Evolutionary conservation across 805 yeast genomes (phyloP).

Genomic region (Naumovozyma castellii): DNA sequence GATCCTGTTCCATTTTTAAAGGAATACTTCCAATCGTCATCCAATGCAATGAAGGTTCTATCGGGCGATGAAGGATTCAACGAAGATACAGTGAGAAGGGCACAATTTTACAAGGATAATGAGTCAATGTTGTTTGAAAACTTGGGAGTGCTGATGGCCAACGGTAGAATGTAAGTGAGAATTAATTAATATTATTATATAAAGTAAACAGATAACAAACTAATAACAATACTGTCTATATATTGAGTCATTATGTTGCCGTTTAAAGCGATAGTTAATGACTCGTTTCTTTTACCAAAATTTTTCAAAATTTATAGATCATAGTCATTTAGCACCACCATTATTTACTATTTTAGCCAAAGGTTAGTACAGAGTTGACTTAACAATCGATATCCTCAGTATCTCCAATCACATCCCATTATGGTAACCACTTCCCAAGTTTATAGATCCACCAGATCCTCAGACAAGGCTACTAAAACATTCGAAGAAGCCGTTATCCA

Average conservation of each 20-base stretch:
- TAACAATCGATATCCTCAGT: too few relatives aligned
- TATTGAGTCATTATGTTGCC: not conserved
- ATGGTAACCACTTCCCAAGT: conserved; percentile 38
- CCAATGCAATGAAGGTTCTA: conserved; percentile 75
- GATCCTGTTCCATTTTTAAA: conserved; percentile 72
- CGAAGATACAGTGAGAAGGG: conserved; percentile 80
- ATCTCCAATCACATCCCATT: too few relatives aligned
- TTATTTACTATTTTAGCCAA: too few relatives aligned
- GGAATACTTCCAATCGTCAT: conserved; percentile 68
- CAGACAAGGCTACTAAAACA: conserved; percentile 41
- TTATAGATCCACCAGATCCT: conserved; percentile 75
- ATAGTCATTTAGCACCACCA: not conserved
- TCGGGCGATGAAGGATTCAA: conserved; percentile 84
- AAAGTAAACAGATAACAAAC: not conserved
- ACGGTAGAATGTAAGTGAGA: conserved; percentile 24
- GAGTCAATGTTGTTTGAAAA: conserved; percentile 74
- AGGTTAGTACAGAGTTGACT: too few relatives aligned
- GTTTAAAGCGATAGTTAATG: not conserved
- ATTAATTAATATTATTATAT: too few relatives aligned
- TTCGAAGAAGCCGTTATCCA: conserved; percentile 78
- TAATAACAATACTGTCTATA: too few relatives aligned
- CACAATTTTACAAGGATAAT: conserved; percentile 58
- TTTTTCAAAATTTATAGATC: not conserved
- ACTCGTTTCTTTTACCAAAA: not conserved
- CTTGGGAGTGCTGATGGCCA: conserved; percentile 57